Evolutionary conservation across 257 asterid species (phyloP).

Genomic region (Plantago ovata): DNA sequence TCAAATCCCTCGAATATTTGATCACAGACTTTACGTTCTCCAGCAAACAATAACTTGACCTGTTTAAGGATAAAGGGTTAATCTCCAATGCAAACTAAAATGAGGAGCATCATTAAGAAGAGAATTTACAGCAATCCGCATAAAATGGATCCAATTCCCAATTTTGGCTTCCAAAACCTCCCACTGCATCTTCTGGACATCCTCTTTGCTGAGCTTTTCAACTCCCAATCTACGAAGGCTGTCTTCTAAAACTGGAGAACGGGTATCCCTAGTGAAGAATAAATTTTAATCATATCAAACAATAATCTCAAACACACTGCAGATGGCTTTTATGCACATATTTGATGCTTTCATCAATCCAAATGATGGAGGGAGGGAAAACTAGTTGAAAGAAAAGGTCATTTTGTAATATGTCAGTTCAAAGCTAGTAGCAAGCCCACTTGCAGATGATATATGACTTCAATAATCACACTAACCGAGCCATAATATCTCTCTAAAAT

Average conservation of each 20-base stretch:
- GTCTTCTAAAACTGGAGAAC: conserved; percentile 90
- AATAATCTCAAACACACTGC: conserved; percentile 11
- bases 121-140: conserved; percentile 92
- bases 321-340: background rate
- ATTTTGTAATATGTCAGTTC: too few relatives aligned
- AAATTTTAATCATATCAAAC: conserved; percentile 11
- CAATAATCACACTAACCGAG: too few relatives aligned
- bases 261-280: conserved; percentile 59
- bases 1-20: conserved; percentile 86
- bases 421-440: too few relatives aligned
- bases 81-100: conserved; percentile 7
- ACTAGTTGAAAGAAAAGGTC: too few relatives aligned
- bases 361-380: background rate
- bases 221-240: conserved; percentile 96
- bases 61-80: conserved; percentile 32
- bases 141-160: conserved; percentile 98
- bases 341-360: background rate
- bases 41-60: conserved; percentile 94
- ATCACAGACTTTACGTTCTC: conserved; percentile 96
- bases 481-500: too few relatives aligned
- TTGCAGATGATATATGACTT: too few relatives aligned
- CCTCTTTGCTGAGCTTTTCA: conserved; percentile 98
- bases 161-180: conserved; percentile 97
- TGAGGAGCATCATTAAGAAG: conserved; percentile 11
- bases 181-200: conserved; percentile 99